phyloP scores from a whole-genome alignment of 495 filamentous ascomycete species.

The Neurospora sp. region DNA sequence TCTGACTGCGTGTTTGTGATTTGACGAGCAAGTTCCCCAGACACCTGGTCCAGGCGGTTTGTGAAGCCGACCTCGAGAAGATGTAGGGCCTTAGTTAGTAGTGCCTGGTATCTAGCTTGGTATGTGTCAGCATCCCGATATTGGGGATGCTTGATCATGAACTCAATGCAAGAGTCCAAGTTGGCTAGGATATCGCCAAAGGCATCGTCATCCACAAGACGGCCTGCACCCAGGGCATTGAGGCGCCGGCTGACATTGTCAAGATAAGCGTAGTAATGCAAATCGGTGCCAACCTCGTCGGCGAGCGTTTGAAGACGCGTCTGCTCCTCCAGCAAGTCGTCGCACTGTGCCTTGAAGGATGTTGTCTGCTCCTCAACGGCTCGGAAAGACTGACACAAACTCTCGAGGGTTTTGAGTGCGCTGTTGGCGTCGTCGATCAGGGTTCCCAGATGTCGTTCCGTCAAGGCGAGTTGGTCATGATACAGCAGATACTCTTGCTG shows the following conservation, averaged over 20 bases:
- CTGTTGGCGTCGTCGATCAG: conserved; percentile 66
- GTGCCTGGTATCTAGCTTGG: conserved; percentile 79
- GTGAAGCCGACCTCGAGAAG: conserved; percentile 43
- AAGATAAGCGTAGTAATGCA: conserved; percentile 85
- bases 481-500: conserved; percentile 80
- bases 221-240: conserved; percentile 83
- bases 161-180: conserved; percentile 79
- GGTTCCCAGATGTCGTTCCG: conserved; percentile 67
- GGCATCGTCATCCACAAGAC: conserved; percentile 65
- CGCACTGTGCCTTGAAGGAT: conserved; percentile 82
- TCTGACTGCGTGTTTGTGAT: conserved; percentile 37
- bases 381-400: conserved; percentile 71
- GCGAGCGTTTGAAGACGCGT: conserved; percentile 64
- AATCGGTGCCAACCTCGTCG: conserved; percentile 70
- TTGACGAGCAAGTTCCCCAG: conserved; percentile 34
- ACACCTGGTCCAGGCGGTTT: conserved; percentile 33
- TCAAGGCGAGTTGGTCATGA: conserved; percentile 66
- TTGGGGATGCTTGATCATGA: conserved; percentile 70
- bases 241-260: conserved; percentile 82
- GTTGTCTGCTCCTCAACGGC: conserved; percentile 83
- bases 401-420: conserved; percentile 62
- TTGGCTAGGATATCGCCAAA: conserved; percentile 79
- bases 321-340: conserved; percentile 72
- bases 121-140: conserved; percentile 85
- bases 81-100: conserved; percentile 49